phyloP scores from a whole-genome alignment of 2,329 filamentous ascomycete genomes.

The Epicoccum nigrum region DNA sequence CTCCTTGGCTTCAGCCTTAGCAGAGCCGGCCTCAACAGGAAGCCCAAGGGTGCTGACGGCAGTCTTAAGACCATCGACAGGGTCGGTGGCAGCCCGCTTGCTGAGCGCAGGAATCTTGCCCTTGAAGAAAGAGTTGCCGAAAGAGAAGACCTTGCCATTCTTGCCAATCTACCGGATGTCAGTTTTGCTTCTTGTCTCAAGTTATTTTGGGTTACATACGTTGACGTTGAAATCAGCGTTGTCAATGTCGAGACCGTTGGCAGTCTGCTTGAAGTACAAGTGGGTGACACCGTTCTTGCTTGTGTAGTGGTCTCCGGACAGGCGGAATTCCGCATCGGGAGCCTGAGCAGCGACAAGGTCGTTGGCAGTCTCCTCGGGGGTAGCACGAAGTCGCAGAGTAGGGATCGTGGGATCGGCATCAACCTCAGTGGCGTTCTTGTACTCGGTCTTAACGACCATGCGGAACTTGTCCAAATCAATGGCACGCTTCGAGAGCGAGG shows the following conservation, averaged over 20 bases:
- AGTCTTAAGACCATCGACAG: conserved; percentile 51
- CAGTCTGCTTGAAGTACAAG: conserved; percentile 64
- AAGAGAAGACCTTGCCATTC: conserved; percentile 64
- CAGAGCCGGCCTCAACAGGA: conserved; percentile 47
- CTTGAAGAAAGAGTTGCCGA: conserved; percentile 59
- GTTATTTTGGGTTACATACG: conserved; percentile 48
- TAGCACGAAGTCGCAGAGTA: conserved; percentile 16
- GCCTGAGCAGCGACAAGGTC: conserved; percentile 15
- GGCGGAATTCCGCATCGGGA: conserved; percentile 17
- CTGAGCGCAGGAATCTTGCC: conserved; percentile 48
- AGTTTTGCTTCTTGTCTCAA: not conserved
- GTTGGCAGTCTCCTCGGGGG: conserved; percentile 15
- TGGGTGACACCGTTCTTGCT: conserved; percentile 61
- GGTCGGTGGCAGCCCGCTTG: conserved; percentile 45
- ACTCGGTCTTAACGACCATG: conserved; percentile 31
- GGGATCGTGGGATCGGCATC: conserved; percentile 17
- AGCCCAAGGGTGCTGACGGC: conserved; percentile 49
- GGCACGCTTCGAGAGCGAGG: conserved; percentile 27
- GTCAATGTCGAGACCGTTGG: conserved; percentile 63
- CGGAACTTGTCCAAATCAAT: conserved; percentile 44
- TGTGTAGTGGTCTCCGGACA: conserved; percentile 20
- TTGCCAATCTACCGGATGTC: conserved; percentile 50
- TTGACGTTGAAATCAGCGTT: conserved; percentile 67
- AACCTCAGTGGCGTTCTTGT: conserved; percentile 28
- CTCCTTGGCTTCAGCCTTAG: conserved; percentile 33